Evolutionary conservation across 306 rosid genomes (phyloP).

Genomic region (Lathyrus sativus): DNA sequence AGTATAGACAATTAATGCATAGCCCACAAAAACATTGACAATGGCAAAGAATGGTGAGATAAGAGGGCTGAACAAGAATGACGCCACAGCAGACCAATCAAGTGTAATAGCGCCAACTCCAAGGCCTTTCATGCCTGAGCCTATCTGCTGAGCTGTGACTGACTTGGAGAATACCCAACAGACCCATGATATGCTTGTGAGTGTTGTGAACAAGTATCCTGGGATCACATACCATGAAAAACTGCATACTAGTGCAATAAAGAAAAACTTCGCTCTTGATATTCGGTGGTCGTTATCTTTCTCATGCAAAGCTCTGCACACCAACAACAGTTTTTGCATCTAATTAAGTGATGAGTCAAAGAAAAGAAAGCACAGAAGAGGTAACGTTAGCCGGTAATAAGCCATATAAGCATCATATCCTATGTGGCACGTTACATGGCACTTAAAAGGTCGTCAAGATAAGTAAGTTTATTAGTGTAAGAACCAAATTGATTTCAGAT

Average conservation of each 20-base stretch:
- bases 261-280: slow-evolving; percentile 68
- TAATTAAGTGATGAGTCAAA: background rate
- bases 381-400: background rate
- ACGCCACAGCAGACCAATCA: slow-evolving; percentile 72
- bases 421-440: background rate
- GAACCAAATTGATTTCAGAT: background rate
- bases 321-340: slow-evolving; percentile 15
- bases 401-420: slow-evolving; percentile 9
- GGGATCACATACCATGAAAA: slow-evolving; percentile 72
- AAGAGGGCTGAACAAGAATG: slow-evolving; percentile 80
- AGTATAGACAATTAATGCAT: slow-evolving; percentile 46
- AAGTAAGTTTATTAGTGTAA: background rate
- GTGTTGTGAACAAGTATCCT: slow-evolving; percentile 73
- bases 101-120: slow-evolving; percentile 80
- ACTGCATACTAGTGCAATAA: slow-evolving; percentile 66
- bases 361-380: too few relatives aligned
- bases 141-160: slow-evolving; percentile 79
- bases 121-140: slow-evolving; percentile 79
- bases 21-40: slow-evolving; percentile 65
- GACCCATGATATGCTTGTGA: slow-evolving; percentile 78
- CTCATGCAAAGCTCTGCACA: slow-evolving; percentile 78
- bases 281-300: slow-evolving; percentile 57
- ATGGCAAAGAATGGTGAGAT: slow-evolving; percentile 78
- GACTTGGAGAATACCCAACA: slow-evolving; percentile 84
- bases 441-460: background rate